Percentiles rank a stretch among this genome's conserved stretches.
Evolutionary conservation across 768 basidiomycete genomes (phyloP).

Genomic region (Leucocoprinus birnbaumii): DNA sequence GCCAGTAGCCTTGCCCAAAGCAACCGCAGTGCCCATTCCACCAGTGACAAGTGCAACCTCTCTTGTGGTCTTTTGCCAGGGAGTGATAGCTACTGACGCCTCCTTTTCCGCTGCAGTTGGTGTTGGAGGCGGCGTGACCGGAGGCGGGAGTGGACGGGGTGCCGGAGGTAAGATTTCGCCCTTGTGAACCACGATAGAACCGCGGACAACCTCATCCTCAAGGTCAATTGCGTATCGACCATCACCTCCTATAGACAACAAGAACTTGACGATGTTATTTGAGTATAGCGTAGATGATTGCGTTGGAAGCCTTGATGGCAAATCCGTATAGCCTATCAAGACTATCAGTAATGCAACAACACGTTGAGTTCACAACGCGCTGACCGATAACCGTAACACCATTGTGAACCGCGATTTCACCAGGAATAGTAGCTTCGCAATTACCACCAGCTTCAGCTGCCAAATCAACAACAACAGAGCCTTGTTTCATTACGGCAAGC

Average conservation of each 20-base stretch:
- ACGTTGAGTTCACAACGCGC: slow-evolving; percentile 10
- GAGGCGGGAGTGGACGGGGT: slow-evolving; percentile 67
- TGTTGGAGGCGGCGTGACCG: slow-evolving; percentile 47
- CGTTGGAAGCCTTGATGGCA: slow-evolving; percentile 85
- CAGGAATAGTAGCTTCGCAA: slow-evolving; percentile 79
- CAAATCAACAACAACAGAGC: slow-evolving; percentile 84
- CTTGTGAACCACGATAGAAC: slow-evolving; percentile 71
- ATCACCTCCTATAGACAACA: slow-evolving; percentile 72
- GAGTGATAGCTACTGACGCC: slow-evolving; percentile 65
- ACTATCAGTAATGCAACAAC: slow-evolving; percentile 1
- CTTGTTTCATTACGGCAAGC: slow-evolving; percentile 90
- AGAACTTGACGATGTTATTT: slow-evolving; percentile 88
- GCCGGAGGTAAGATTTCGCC: slow-evolving; percentile 64
- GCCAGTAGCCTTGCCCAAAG: slow-evolving; percentile 76
- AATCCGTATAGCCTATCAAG: slow-evolving; percentile 70
- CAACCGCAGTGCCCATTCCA: slow-evolving; percentile 72
- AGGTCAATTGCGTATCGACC: slow-evolving; percentile 65
- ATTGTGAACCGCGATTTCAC: slow-evolving; percentile 61
- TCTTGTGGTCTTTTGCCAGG: slow-evolving; percentile 78
- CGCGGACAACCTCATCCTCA: slow-evolving; percentile 81
- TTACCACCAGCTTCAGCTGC: slow-evolving; percentile 92
- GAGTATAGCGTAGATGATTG: slow-evolving; percentile 90
- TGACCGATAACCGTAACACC: slow-evolving; percentile 84
- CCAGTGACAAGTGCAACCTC: slow-evolving; percentile 74
- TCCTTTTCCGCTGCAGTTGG: slow-evolving; percentile 38